Percentiles rank a stretch among this genome's conserved stretches.
Conservation (phyloP, 306 rosid genomes). For the Cicer chorassanicum region DNA sequence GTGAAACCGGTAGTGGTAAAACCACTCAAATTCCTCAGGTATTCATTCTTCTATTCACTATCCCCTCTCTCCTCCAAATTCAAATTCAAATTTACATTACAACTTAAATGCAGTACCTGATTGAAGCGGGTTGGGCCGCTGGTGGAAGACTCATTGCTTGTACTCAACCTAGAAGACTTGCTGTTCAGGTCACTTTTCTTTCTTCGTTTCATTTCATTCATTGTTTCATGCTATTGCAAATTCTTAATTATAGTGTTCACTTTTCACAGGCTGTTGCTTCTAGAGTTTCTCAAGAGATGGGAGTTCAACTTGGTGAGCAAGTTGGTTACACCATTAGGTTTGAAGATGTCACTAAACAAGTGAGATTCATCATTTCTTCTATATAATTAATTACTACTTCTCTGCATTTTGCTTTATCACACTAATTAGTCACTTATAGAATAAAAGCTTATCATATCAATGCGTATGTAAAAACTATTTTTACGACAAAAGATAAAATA, state of each 20-base stretch:
- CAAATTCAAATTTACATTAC: background rate
- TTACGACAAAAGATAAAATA: too few relatives aligned
- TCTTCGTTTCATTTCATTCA: background rate
- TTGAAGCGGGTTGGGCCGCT: constrained; percentile 91
- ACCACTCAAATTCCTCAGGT: constrained; percentile 99
- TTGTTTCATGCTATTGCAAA: too few relatives aligned
- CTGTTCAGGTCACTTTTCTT: constrained; percentile 68
- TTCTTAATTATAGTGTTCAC: background rate
- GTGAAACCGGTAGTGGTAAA: constrained; percentile 97
- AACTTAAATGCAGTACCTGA: constrained; percentile 60
- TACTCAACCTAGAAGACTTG: constrained; percentile 91
- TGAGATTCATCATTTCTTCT: constrained; percentile 35
- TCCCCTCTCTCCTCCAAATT: background rate
- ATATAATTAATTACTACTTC: background rate
- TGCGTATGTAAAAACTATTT: too few relatives aligned
- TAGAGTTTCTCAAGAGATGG: constrained; percentile 95
- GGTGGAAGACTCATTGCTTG: constrained; percentile 91
- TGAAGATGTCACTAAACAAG: constrained; percentile 82
- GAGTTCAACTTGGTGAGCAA: constrained; percentile 84
- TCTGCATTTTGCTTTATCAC: background rate
- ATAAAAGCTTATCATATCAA: too few relatives aligned
- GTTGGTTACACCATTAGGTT: constrained; percentile 96
- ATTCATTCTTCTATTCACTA: background rate
- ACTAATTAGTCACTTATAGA: background rate
- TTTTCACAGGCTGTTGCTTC: constrained; percentile 76